Evolutionary conservation across 2,329 filamentous ascomycete species (phyloP), one percentile per base, ranked within the genome.

Genomic region (Fusarium subtropicale): DNA sequence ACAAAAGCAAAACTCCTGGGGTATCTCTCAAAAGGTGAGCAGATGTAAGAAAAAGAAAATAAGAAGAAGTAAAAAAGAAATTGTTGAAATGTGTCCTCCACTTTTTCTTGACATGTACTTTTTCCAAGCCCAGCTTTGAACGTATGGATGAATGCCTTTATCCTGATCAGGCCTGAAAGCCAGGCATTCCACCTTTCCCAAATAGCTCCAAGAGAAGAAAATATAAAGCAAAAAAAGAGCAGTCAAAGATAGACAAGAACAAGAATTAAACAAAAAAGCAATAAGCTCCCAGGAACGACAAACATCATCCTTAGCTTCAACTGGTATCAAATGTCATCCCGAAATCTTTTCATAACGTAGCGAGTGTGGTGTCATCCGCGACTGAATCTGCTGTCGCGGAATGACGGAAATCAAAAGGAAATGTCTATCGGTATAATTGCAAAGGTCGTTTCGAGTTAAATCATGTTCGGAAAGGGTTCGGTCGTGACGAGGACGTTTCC

Each of bases 381-480:
- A 69, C 69, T 60, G 55, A 46, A 58, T 73, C 56, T 75, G 63
- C 65, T 65, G 71, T 74, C 72, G 63, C 61, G 64, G 60, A 52
- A 70, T 56, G 50, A 56, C 65, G 42, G 46, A 68, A 64, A 73
- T 57, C 60, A 62, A 71, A 60, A 54, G 42, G 69, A 67, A 60
- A 60, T 38, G 59, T 67, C 57, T 65, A 68, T 51, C 55, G 56
- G 61, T 57, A 60, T 55, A 66, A 68, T 56, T 51, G 48, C 44
- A 65, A 54, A 41, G 38, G 48, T 68, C 62, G 68, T 70, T 24
- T 45, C 60, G 61, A 44, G 66, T 75, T 75, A 75, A 61, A 75
- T 75, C 73, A 75, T 75, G 65, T 75, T 75, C 55, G 74, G 67
- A 54, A 74, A 76, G 11, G 75, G 70, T 51, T 73, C 75, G 48